Base-by-base conservation (phyloP, 345 rosid genomes). In the Gossypium herbaceum region DNA sequence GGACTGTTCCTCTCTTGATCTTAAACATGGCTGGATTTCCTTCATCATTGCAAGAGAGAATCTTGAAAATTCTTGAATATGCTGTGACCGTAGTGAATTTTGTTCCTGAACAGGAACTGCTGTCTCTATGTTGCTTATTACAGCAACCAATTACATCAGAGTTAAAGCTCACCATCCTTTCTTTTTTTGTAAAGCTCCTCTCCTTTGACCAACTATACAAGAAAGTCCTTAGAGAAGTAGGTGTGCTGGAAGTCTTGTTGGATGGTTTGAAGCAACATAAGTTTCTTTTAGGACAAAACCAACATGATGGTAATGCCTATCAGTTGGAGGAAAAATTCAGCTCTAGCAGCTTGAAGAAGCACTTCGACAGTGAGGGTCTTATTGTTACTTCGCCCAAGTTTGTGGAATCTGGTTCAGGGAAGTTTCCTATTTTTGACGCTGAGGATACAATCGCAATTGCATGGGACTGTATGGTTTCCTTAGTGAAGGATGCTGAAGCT, bases 51-150 rank as follows among this genome's bases (percentile, higher is more conserved):
- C 99, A 92, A 86, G 97, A 93, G 75, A 91, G 87, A 79, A 92
- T 96, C 72, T 85, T 96, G 85, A 96, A 96, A 87, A 96, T 96
- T 84, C 98, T 96, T 84, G 98, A 93, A 77, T 93, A 93, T 81
- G 98, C 99, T 73, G 99, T 96, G 76, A 96, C 99, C 39, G 97
- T 96, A 72, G 97, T 92, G 82, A 96, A 90, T 84, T 96, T 97
- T 82, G 92, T 96, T 75, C 99, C 99, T 41, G 99, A 96, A 86
- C 99, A 96, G 80, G 99, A 96, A 80, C 77, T 96, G 84, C 89
- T 96, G 81, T 93, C 99, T 58, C 91, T 96, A 58, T 93, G 98
- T 84, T 96, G 98, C 90, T 87, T 96, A 72, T 79, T 96, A 88
- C 99, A 93, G 87, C 99, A 96, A 78, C 93, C 92, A 73, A 96